Conservation (phyloP, 495 filamentous ascomycete species). For the Achaetomiella virescens region DNA sequence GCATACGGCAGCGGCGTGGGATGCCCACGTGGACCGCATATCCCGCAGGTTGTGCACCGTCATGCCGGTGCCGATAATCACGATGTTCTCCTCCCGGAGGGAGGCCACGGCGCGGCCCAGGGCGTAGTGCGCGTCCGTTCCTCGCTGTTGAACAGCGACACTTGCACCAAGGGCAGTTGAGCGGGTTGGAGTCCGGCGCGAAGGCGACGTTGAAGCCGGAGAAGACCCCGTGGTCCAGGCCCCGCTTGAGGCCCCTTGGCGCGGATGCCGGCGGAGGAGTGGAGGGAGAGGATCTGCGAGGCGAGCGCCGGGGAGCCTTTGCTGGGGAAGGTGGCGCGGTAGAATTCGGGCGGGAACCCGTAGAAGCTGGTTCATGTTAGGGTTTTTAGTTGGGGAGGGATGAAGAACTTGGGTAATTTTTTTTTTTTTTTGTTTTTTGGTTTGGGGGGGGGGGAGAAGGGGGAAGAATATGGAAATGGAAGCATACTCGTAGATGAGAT, state of each 20-base stretch:
- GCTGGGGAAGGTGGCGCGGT: constrained; percentile 63
- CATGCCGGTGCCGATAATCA: constrained; percentile 79
- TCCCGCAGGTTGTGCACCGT: constrained; percentile 81
- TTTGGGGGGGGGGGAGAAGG: not conserved
- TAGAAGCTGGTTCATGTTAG: constrained; percentile 66
- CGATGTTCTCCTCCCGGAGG: constrained; percentile 65
- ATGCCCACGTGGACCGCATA: constrained; percentile 42
- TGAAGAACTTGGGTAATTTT: too few relatives aligned
- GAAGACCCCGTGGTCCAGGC: constrained; percentile 79
- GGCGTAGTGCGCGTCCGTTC: constrained; percentile 62
- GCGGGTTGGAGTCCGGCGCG: constrained; percentile 62
- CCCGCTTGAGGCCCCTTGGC: constrained; percentile 58
- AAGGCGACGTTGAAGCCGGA: constrained; percentile 68
- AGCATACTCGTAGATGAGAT: constrained; percentile 75
- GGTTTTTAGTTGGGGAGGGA: too few relatives aligned
- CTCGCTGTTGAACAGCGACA: constrained; percentile 65
- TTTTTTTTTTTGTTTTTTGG: too few relatives aligned
- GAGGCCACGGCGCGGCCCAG: constrained; percentile 62
- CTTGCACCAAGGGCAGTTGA: constrained; percentile 77
- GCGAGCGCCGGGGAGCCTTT: constrained; percentile 62
- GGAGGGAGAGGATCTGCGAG: constrained; percentile 52
- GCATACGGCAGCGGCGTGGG: constrained; percentile 55
- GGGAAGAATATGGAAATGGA: not conserved
- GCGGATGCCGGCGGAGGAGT: constrained; percentile 56
- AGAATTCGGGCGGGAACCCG: constrained; percentile 60